Percentiles rank a stretch among this genome's conserved stretches.
These are phyloP conservation scores for Monosporascus sp. DNA, from an alignment of 2,329 filamentous ascomycete species.

Conservation along the genomic window DNA sequence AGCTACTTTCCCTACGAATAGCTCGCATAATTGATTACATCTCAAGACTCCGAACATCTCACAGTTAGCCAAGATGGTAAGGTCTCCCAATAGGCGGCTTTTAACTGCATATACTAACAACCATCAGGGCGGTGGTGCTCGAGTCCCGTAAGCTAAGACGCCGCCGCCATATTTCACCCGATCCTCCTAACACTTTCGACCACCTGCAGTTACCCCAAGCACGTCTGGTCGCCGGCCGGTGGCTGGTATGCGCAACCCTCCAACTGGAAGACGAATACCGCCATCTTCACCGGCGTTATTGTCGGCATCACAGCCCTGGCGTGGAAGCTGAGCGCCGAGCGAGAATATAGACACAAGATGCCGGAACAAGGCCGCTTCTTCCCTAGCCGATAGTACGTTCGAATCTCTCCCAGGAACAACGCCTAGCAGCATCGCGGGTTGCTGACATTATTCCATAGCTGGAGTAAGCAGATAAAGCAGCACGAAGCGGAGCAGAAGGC, in stretches of 20 bases:
- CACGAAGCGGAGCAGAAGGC: conserved; percentile 34
- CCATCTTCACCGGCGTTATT: conserved; percentile 64
- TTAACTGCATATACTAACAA: conserved; percentile 31
- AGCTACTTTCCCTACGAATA: neutral
- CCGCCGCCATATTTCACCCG: neutral
- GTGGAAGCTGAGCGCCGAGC: conserved; percentile 68
- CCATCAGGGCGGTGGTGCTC: conserved; percentile 67
- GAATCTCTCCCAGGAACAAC: neutral
- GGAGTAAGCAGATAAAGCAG: conserved; percentile 40
- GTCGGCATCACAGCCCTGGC: conserved; percentile 60
- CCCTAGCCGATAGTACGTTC: conserved; percentile 77
- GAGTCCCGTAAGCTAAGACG: conserved; percentile 45
- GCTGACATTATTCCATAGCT: conserved; percentile 25
- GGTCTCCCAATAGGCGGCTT: conserved; percentile 10
- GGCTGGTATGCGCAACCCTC: conserved; percentile 94
- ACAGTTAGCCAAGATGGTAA: conserved; percentile 50
- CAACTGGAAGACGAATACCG: conserved; percentile 94
- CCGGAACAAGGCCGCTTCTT: conserved; percentile 75
- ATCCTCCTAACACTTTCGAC: conserved; percentile 9
- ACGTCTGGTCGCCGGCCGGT: conserved; percentile 97
- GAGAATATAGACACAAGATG: conserved; percentile 70
- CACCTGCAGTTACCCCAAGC: conserved; percentile 77
- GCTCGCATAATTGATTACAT: neutral
- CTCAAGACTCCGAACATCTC: conserved; percentile 17
- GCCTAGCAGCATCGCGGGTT: neutral